These are phyloP conservation scores for Penicillium bialowiezense DNA, from an alignment of 495 filamentous ascomycete genomes.

Conservation along the genomic window DNA sequence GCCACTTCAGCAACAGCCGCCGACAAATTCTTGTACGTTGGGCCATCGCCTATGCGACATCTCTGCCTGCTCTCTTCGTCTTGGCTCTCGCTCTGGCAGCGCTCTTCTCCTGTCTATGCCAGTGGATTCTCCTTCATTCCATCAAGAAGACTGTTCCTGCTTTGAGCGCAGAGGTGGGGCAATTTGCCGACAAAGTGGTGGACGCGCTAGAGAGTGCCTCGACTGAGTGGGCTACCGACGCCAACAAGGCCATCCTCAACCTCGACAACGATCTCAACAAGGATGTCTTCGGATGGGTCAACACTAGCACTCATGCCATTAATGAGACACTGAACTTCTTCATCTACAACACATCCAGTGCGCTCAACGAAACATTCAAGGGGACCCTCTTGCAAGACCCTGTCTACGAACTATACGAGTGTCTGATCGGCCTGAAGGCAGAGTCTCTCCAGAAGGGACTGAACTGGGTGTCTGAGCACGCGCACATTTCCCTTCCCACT, in stretches of 20 bases:
- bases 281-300: slow-evolving; percentile 86
- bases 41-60: slow-evolving; percentile 83
- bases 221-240: slow-evolving; percentile 67
- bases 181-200: slow-evolving; percentile 81
- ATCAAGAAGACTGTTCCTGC: slow-evolving; percentile 75
- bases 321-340: slow-evolving; percentile 86
- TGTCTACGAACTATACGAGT: slow-evolving; percentile 69
- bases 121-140: slow-evolving; percentile 71
- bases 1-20: slow-evolving; percentile 62
- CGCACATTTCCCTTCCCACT: slow-evolving; percentile 75
- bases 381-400: slow-evolving; percentile 72
- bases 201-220: slow-evolving; percentile 68
- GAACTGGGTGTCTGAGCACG: slow-evolving; percentile 84
- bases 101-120: slow-evolving; percentile 78
- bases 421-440: slow-evolving; percentile 73
- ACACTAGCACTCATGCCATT: slow-evolving; percentile 71
- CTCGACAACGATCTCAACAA: slow-evolving; percentile 74
- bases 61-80: slow-evolving; percentile 80
- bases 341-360: slow-evolving; percentile 66
- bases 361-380: slow-evolving; percentile 74
- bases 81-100: slow-evolving; percentile 83
- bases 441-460: slow-evolving; percentile 75
- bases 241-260: slow-evolving; percentile 68
- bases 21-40: slow-evolving; percentile 74
- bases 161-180: slow-evolving; percentile 71